Conservation (phyloP, 2,329 filamentous ascomycete species). For the Dryadomyces sulphureus region DNA sequence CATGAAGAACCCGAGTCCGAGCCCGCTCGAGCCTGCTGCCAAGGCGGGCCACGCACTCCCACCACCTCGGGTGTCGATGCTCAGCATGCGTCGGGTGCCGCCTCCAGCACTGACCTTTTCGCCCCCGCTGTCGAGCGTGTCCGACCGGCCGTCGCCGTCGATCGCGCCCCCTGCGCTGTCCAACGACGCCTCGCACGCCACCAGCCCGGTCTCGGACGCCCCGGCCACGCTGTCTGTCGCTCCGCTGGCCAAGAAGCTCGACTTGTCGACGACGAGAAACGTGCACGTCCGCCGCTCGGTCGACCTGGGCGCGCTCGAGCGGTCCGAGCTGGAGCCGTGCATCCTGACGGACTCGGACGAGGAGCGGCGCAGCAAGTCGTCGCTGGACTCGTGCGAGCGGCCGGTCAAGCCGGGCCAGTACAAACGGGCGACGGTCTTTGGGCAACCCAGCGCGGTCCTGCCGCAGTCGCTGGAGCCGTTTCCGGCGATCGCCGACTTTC, state of each 20-base stretch:
- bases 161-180: constrained; percentile 12
- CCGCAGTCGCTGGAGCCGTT: neutral
- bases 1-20: constrained; percentile 6
- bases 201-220: constrained; percentile 2
- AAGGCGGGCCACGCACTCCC: neutral
- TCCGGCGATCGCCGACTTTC: neutral
- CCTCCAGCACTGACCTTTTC: constrained; percentile 32
- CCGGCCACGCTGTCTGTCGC: constrained; percentile 13
- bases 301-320: neutral
- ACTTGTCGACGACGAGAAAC: no score
- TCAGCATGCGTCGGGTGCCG: constrained; percentile 16
- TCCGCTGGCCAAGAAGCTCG: constrained; percentile 8
- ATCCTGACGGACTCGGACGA: no score
- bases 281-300: neutral
- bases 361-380: neutral
- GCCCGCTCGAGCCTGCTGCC: neutral
- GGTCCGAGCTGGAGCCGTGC: constrained; percentile 2
- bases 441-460: constrained; percentile 6
- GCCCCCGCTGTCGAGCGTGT: constrained; percentile 37
- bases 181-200: neutral
- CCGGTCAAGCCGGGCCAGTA: constrained; percentile 3
- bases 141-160: constrained; percentile 35
- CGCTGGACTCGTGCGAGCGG: neutral
- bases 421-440: constrained; percentile 14
- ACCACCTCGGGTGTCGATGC: constrained; percentile 11